phyloP scores from a whole-genome alignment of 176 grass and related monocot species.

The Tuctoria greenei region DNA sequence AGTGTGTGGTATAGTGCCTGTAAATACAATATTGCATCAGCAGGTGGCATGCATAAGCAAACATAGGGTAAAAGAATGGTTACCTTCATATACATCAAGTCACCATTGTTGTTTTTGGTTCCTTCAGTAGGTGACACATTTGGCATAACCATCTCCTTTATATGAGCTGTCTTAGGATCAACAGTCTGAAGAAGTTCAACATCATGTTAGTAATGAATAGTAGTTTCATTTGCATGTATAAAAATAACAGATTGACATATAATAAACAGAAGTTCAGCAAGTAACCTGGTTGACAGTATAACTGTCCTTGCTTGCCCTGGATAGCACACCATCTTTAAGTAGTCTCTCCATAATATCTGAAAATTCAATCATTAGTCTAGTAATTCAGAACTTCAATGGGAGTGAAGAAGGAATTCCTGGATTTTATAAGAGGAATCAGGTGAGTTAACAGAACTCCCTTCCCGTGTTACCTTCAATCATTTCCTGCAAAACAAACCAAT shows the following conservation, averaged over 20 bases:
- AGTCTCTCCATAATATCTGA: constrained; percentile 86
- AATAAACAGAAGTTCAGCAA: neutral
- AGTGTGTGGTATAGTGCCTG: constrained; percentile 87
- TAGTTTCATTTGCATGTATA: neutral
- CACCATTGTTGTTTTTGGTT: constrained; percentile 41
- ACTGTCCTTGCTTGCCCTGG: constrained; percentile 66
- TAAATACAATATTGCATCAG: constrained; percentile 29
- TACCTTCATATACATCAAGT: constrained; percentile 96
- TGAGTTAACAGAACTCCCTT: neutral
- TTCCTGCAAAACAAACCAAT: constrained; percentile 63
- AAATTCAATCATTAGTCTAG: constrained; percentile 29
- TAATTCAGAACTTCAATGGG: constrained; percentile 24
- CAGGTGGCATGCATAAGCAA: constrained; percentile 17
- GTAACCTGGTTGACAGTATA: constrained; percentile 84
- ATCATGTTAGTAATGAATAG: constrained; percentile 13
- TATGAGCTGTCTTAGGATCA: constrained; percentile 39
- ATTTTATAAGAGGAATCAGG: constrained; percentile 14
- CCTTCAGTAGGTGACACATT: constrained; percentile 44
- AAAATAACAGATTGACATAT: neutral
- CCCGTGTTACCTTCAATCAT: constrained; percentile 71
- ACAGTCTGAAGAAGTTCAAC: constrained; percentile 22
- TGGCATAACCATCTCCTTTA: constrained; percentile 59
- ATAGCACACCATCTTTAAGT: constrained; percentile 69
- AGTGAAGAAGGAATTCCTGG: constrained; percentile 18
- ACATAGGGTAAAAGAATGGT: constrained; percentile 1